Base-by-base conservation (phyloP, 164 flowering plant genomes). In the Tetrastigma voinierianum region DNA sequence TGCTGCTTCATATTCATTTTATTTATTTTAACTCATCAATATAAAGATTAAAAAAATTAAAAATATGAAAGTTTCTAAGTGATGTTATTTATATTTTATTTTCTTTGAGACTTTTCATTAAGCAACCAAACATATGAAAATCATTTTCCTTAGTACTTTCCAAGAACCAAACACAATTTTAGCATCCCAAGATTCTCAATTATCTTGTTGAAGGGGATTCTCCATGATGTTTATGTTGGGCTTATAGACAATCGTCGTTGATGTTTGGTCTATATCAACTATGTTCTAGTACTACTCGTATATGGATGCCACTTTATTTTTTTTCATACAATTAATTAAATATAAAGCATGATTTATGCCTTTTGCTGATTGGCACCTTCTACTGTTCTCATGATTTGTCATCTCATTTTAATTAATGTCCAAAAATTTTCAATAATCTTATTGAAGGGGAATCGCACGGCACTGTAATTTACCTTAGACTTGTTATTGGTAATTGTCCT, bases 401-500 rank as follows among this genome's bases (percentile, higher is more conserved):
- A 46, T 61, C 52, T 14, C 32, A 46, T 21, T 23, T 40, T 46
- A 47, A 32, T 43, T 53, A 16, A 23, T 16, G 40, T 32, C 40
- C 40, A 32, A 32, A 32, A 24, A 32, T 17, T n/a, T 20, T 23
- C 48, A 5, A 23, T 44, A 59, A 21, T 62, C 71, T 51, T 70
- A 55, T 58, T 72, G 65, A 64, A 94, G 98, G 98, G 98, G 97
- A 59, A 77, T 95, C 20, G 94, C 98, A 48, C 83, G 97, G 77
- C 98, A 92, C 80, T 88, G 97, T 65, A 95, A 95, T 72, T 95
- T 95, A 92, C 78, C 89, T 95, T 13, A 96, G 96, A 95, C 81
- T 74, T 95, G 80, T 66, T 95, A 76, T 74, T 95, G 65, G 97
- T 97, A 17, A 17, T 76, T 87, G 11, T 90, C 98, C 62, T 90